These are phyloP conservation scores for Chytriomyces confervae DNA, from an alignment of 192 early-diverging fungal genomes.

Conservation along the genomic window DNA sequence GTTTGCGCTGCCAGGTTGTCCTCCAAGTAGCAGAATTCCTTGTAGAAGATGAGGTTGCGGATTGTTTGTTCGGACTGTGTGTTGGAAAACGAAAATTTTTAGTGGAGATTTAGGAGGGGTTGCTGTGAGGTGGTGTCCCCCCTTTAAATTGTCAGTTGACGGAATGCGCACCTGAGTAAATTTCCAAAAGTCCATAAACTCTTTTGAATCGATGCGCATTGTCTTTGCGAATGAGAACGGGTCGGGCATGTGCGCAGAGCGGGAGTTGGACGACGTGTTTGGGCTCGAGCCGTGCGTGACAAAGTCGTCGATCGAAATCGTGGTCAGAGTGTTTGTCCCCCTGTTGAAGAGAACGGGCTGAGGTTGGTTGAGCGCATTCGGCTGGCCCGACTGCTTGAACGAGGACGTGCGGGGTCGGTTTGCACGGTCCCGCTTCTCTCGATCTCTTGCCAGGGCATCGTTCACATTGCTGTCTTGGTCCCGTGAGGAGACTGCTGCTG, in stretches of 20 bases:
- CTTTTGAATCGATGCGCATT: conserved; percentile 17
- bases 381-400: too few relatives aligned
- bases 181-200: conserved; percentile 29
- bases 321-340: too few relatives aligned
- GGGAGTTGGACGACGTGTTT: too few relatives aligned
- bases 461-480: too few relatives aligned
- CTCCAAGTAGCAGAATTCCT: conserved; percentile 10
- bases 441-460: too few relatives aligned
- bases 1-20: conserved; percentile 13
- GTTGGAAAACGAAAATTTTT: background rate
- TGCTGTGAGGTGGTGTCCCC: background rate
- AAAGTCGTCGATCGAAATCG: too few relatives aligned
- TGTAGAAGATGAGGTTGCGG: conserved; percentile 26
- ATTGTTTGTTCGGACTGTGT: conserved; percentile 22
- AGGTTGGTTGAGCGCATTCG: too few relatives aligned
- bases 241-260: background rate
- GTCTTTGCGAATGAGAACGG: background rate
- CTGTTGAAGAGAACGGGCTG: too few relatives aligned
- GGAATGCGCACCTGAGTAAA: conserved; percentile 12
- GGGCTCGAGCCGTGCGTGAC: too few relatives aligned
- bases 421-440: too few relatives aligned
- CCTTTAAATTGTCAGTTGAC: background rate
- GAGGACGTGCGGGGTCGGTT: too few relatives aligned
- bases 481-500: too few relatives aligned
- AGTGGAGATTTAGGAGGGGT: background rate